These are phyloP conservation scores for Isatis lusitanica DNA, from an alignment of 441 rosid genomes.

Conservation along the genomic window DNA sequence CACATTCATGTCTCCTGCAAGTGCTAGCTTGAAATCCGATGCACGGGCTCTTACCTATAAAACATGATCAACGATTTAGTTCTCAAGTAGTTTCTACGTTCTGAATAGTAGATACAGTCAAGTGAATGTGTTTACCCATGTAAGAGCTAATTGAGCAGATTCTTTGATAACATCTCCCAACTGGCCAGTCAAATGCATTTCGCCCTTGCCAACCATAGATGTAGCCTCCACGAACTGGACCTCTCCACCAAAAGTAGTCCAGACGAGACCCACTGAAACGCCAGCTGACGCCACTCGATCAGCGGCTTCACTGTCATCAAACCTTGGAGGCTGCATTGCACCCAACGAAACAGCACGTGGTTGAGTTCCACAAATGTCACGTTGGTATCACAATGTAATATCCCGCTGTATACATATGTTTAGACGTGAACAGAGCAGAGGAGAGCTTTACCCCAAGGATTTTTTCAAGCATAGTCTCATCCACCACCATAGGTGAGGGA, in stretches of 20 bases:
- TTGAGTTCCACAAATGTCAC: neutral
- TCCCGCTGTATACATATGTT: neutral
- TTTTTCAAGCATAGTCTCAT: conserved; percentile 90
- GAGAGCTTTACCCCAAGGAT: conserved; percentile 71
- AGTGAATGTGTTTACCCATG: conserved; percentile 70
- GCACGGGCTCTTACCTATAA: conserved; percentile 90
- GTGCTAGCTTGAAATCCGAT: conserved; percentile 66
- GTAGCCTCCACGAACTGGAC: conserved; percentile 97
- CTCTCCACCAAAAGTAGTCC: conserved; percentile 98
- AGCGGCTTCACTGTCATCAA: conserved; percentile 89
- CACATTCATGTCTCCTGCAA: conserved; percentile 60
- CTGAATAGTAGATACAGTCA: neutral
- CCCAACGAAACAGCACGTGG: conserved; percentile 5
- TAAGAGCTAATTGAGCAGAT: conserved; percentile 95
- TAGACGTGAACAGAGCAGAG: neutral
- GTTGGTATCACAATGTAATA: conserved; percentile 6
- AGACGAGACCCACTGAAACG: conserved; percentile 91
- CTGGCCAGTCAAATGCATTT: conserved; percentile 94
- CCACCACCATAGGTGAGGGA: conserved; percentile 74
- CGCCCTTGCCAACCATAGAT: conserved; percentile 90
- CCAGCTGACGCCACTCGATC: conserved; percentile 94
- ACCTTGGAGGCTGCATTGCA: conserved; percentile 88
- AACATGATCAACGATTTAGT: conserved; percentile 15
- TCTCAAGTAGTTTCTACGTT: neutral
- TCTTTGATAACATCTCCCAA: conserved; percentile 99